Base-by-base conservation (phyloP, 2,329 filamentous ascomycete species). In the Rugonectria rugulosa region DNA sequence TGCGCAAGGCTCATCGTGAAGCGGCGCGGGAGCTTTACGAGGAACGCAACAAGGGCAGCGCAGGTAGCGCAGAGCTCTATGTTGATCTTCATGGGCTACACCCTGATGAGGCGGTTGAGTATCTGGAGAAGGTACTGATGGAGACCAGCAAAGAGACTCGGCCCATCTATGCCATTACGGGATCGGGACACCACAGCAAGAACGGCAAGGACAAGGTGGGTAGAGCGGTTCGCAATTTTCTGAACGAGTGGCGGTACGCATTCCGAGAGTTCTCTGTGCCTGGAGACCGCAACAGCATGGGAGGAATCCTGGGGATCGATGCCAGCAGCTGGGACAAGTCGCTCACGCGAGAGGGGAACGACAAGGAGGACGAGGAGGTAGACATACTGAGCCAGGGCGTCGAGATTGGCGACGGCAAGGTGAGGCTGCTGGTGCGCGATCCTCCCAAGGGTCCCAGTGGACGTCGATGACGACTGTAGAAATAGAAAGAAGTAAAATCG, bases 121-220 rank as follows among this genome's bases (percentile, higher is more conserved):
- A 98, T 68, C 84, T 99, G 4, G 92, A 95, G 73, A 88, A 89
- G 61, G 90, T 96, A 32, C 86, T 99, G 19, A 80, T 93, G 59
- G 91, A 96, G 69, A 95, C 97, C 69, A 84, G 82, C 62, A 82
- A 86, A 62, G 87, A 90, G 64, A 82, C 82, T 29, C 84, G 87
- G 19, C 90, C 94, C 3, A 84, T 99, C 36, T 99, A 98, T 72
- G 93, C 93, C 63, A 98, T 99, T 72, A 97, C 93, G 1, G 95
- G 95, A 38, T 98, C 94, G 1, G 95, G 94, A 4, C 93, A 98
- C 70, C 95, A 99, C 76, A 96, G 91, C 73, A 98, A 98, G 80
- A 97, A 97, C 70, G 94, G 95, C 68, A 98, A 98, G 74, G 95
- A 99, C 75, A 99, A 99, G 77, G 91, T 99, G 29, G 94, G 94